A percentile compares a stretch with the other conserved stretches of the same genome.
Conservation (phyloP, 1,139 yeast genomes). For the Geotrichum europaeum region DNA sequence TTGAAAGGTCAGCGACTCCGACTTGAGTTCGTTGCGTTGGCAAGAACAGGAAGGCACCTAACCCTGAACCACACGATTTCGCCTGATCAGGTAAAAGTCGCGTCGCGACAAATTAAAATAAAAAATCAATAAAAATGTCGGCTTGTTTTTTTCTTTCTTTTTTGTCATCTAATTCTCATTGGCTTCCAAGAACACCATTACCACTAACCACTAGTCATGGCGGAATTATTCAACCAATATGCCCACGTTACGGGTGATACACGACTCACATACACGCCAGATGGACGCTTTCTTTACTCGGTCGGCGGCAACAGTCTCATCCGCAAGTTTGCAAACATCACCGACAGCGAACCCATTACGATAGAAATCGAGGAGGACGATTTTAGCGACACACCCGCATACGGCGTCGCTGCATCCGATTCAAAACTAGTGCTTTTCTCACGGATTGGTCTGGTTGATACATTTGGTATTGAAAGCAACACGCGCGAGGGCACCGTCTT, state of each 20-base stretch:
- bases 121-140: background rate
- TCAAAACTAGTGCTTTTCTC: background rate
- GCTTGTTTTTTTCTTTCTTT: background rate
- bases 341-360: constrained; percentile 28
- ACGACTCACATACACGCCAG: constrained; percentile 32
- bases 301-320: constrained; percentile 36
- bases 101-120: background rate
- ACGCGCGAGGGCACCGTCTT: background rate
- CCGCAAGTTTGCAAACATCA: constrained; percentile 33
- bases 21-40: background rate
- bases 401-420: background rate
- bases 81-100: background rate
- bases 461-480: constrained; percentile 14
- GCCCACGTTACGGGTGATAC: constrained; percentile 30
- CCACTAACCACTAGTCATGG: background rate
- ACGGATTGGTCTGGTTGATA: constrained; percentile 20
- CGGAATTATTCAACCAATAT: constrained; percentile 4
- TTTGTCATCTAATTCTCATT: background rate
- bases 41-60: background rate
- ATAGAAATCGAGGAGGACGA: constrained; percentile 32
- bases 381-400: constrained; percentile 14
- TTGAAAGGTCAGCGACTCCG: background rate
- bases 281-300: constrained; percentile 34
- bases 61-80: background rate
- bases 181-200: background rate